Evolutionary conservation across 1,139 yeast species (phyloP).

Genomic region (Nakaseomyces delphensis): DNA sequence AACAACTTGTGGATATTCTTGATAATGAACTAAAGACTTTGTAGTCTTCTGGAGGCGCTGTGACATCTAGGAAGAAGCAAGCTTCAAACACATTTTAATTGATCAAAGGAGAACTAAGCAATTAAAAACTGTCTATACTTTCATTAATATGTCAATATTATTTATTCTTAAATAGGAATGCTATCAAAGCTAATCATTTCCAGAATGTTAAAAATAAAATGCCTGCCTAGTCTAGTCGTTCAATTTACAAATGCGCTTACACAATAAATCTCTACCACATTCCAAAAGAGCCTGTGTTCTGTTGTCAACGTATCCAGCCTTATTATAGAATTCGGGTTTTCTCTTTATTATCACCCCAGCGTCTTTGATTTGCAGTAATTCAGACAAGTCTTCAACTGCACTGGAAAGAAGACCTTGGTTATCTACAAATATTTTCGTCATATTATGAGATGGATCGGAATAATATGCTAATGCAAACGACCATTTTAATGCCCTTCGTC

Average conservation of each 20-base stretch:
- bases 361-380: slow-evolving; percentile 54
- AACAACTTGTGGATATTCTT: slow-evolving; percentile 54
- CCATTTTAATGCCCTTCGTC: slow-evolving; percentile 82
- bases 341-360: slow-evolving; percentile 42
- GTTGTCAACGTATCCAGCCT: slow-evolving; percentile 39
- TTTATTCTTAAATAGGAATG: slow-evolving; percentile 1
- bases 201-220: no score
- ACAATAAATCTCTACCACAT: slow-evolving; percentile 40
- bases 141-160: slow-evolving; percentile 11
- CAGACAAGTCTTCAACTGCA: slow-evolving; percentile 74
- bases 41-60: no score
- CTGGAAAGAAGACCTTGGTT: slow-evolving; percentile 63
- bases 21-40: slow-evolving; percentile 35
- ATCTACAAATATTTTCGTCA: slow-evolving; percentile 57
- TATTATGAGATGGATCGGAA: slow-evolving; percentile 40
- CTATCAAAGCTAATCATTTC: background rate
- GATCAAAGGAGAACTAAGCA: slow-evolving; percentile 1
- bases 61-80: no score
- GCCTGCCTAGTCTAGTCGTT: no score
- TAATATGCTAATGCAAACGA: slow-evolving; percentile 78
- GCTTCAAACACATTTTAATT: background rate
- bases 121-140: slow-evolving; percentile 7
- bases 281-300: slow-evolving; percentile 45
- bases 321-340: slow-evolving; percentile 44
- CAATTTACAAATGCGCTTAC: slow-evolving; percentile 30